A percentile compares a stretch with the other conserved stretches of the same genome.
Conservation (phyloP, 2,329 filamentous ascomycete genomes). For the Penicillium hesseltinei region DNA sequence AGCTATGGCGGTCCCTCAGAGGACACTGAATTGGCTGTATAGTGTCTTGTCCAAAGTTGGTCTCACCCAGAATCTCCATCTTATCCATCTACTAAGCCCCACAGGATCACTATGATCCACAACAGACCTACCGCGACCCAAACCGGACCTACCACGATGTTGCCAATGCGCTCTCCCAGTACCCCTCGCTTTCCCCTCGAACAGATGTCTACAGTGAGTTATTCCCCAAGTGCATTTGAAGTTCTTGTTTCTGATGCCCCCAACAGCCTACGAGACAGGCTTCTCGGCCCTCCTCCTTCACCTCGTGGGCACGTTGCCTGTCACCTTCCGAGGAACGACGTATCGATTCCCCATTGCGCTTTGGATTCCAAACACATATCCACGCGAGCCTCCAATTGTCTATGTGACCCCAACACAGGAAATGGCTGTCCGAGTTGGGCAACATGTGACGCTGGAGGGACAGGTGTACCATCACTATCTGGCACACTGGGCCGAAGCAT, state of each 20-base stretch:
- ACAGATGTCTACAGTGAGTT: conserved; percentile 92
- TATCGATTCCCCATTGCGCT: conserved; percentile 90
- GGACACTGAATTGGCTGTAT: conserved; percentile 92
- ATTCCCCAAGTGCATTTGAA: not conserved
- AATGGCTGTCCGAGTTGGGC: conserved; percentile 87
- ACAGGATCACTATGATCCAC: conserved; percentile 39
- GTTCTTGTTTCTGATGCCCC: conserved; percentile 19
- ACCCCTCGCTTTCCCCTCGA: conserved; percentile 75
- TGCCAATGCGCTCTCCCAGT: conserved; percentile 74
- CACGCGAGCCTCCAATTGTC: conserved; percentile 76
- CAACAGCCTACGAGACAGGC: conserved; percentile 80
- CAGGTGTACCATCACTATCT: conserved; percentile 95
- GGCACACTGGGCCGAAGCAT: conserved; percentile 81
- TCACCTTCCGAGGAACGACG: conserved; percentile 79
- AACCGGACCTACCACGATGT: conserved; percentile 92
- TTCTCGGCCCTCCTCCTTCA: conserved; percentile 81
- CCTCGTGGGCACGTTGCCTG: conserved; percentile 84
- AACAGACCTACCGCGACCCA: conserved; percentile 87
- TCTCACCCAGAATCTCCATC: not conserved
- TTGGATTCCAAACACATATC: conserved; percentile 92
- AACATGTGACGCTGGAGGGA: conserved; percentile 92
- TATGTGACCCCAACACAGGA: conserved; percentile 86
- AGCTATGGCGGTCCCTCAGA: conserved; percentile 69
- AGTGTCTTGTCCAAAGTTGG: conserved; percentile 76
- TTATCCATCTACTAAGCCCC: conserved; percentile 3